These are phyloP conservation scores for Solanum chilense DNA, from an alignment of 257 asterid genomes.

Conservation along the genomic window DNA sequence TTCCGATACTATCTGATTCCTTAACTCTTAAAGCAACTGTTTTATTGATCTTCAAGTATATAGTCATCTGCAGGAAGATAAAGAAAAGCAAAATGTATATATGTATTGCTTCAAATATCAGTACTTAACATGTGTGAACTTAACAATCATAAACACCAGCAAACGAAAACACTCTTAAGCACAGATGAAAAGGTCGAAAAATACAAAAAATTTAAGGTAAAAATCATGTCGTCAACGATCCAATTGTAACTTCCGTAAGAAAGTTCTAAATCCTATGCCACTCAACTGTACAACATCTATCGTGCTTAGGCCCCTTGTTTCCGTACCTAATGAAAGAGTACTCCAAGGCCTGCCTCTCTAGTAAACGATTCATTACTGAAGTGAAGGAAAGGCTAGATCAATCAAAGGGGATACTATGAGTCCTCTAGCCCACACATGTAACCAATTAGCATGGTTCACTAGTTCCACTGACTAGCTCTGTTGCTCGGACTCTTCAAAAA, in stretches of 20 bases:
- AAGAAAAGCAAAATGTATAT: neutral
- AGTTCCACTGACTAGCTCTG: neutral
- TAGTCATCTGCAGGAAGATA: constrained; percentile 3
- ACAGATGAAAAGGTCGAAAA: neutral
- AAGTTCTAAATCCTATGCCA: neutral
- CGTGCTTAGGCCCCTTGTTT: neutral
- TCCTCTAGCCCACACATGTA: neutral
- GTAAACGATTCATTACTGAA: neutral
- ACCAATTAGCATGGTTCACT: neutral
- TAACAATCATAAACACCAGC: neutral
- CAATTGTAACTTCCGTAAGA: neutral
- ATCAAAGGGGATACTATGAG: neutral
- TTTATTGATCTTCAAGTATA: constrained; percentile 6
- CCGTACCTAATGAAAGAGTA: neutral
- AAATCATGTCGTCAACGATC: neutral
- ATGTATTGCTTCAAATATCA: neutral
- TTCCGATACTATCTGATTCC: constrained; percentile 6
- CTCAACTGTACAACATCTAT: neutral
- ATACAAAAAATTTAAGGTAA: neutral
- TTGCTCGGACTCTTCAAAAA: neutral
- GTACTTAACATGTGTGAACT: neutral
- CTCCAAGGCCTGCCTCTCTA: neutral
- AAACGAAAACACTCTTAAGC: neutral
- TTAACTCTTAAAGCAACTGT: constrained; percentile 6
- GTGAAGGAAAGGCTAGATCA: neutral